A percentile compares a stretch with the other conserved stretches of the same genome.
These are phyloP conservation scores for Incumbomyces lentus DNA, from an alignment of 2,329 filamentous ascomycete species.

Conservation along the genomic window DNA sequence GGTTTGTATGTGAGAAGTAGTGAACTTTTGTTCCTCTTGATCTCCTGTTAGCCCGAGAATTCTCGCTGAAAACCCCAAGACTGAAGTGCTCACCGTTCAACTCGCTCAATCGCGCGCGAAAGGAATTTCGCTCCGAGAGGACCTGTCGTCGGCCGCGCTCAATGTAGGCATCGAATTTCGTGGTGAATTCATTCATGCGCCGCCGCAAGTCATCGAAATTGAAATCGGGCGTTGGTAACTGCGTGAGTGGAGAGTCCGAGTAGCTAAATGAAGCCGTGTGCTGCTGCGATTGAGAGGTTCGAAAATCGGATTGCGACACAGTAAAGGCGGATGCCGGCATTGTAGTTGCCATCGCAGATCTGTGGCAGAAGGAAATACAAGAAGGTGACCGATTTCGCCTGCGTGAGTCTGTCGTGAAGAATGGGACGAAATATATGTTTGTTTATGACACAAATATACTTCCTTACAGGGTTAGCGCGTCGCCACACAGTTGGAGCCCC, in stretches of 20 bases:
- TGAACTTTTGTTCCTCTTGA: constrained; percentile 66
- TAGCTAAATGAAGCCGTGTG: constrained; percentile 9
- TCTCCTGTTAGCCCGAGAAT: background rate
- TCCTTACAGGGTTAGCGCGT: too few species aligned
- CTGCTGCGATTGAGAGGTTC: constrained; percentile 18
- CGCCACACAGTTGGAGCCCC: too few species aligned
- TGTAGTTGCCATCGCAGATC: constrained; percentile 10
- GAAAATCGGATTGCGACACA: constrained; percentile 18
- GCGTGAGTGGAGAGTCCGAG: constrained; percentile 17
- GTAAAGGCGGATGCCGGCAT: constrained; percentile 12
- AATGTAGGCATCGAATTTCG: constrained; percentile 86
- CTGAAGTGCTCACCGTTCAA: constrained; percentile 57
- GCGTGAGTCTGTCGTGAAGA: too few species aligned
- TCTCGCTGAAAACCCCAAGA: background rate
- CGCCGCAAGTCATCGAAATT: constrained; percentile 92
- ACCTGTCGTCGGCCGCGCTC: constrained; percentile 82
- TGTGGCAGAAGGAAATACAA: too few species aligned
- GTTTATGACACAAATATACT: too few species aligned
- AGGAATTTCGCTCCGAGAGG: constrained; percentile 86
- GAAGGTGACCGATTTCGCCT: too few species aligned
- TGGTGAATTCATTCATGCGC: constrained; percentile 86
- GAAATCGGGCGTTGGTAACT: constrained; percentile 80
- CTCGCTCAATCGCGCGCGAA: constrained; percentile 80
- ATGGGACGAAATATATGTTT: too few species aligned
- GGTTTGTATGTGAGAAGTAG: constrained; percentile 58